phyloP scores from a whole-genome alignment of 768 basidiomycete genomes.

The Grammothele lineata region DNA sequence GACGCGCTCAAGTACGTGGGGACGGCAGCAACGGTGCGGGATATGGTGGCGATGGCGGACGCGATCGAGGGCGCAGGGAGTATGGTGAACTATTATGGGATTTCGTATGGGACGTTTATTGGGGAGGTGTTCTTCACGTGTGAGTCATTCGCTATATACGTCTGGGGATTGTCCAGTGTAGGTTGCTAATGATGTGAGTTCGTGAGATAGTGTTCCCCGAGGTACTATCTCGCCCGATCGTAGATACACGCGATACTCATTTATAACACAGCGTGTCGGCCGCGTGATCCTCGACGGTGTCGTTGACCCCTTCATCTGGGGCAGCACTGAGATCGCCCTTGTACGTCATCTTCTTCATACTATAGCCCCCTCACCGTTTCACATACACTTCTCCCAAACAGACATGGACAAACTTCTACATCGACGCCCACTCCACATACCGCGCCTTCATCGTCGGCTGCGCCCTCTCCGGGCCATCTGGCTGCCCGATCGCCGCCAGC shows the following conservation, averaged over 20 bases:
- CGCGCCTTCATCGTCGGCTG: conserved; percentile 6
- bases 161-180: too few relatives aligned
- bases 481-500: conserved; percentile 4
- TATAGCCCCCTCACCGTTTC: neutral
- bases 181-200: neutral
- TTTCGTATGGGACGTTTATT: conserved; percentile 2
- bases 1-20: conserved; percentile 3
- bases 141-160: neutral
- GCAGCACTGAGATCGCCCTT: neutral
- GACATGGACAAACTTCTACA: neutral
- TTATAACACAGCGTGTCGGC: neutral
- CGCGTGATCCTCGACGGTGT: conserved; percentile 2
- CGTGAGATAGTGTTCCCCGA: conserved; percentile 6
- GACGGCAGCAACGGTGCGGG: conserved; percentile 3
- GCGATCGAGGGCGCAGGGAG: conserved; percentile 2
- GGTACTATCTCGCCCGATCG: neutral
- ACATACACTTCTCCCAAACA: neutral
- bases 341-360: neutral
- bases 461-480: conserved; percentile 2
- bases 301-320: neutral
- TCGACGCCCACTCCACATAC: conserved; percentile 5
- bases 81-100: conserved; percentile 3
- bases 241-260: neutral
- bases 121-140: neutral
- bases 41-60: conserved; percentile 6